These are phyloP conservation scores for Carex pumila DNA, from an alignment of 176 grass and related monocot species.

Conservation along the genomic window DNA sequence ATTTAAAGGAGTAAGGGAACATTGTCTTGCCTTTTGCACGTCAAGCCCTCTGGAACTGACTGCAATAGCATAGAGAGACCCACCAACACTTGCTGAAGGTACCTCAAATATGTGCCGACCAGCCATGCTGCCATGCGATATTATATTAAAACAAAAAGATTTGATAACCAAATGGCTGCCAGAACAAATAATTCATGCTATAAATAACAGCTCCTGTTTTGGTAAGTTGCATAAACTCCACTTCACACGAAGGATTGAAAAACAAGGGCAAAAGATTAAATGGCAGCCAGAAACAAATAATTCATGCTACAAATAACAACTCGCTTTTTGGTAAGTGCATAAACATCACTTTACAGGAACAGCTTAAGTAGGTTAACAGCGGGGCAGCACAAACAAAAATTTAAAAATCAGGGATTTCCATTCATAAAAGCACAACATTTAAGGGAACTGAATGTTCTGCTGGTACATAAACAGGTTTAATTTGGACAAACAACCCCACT, in stretches of 20 bases:
- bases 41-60: slow-evolving; percentile 75
- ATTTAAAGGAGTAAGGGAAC: not conserved
- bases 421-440: not conserved
- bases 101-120: slow-evolving; percentile 79
- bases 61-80: slow-evolving; percentile 71
- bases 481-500: not conserved
- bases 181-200: slow-evolving; percentile 17
- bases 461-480: not conserved
- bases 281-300: slow-evolving; percentile 3
- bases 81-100: slow-evolving; percentile 60
- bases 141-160: slow-evolving; percentile 5
- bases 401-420: not conserved
- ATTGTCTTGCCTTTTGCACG: slow-evolving; percentile 58
- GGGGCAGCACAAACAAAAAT: not conserved
- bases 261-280: not conserved
- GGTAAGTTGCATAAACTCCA: not conserved
- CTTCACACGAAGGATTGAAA: not conserved
- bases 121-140: slow-evolving; percentile 69
- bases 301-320: not conserved
- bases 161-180: not conserved
- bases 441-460: not conserved
- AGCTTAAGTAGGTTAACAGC: not conserved
- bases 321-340: not conserved
- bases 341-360: not conserved
- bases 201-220: not conserved